Base-by-base conservation (phyloP, 805 yeast species). In the Komagataella pastoris region DNA sequence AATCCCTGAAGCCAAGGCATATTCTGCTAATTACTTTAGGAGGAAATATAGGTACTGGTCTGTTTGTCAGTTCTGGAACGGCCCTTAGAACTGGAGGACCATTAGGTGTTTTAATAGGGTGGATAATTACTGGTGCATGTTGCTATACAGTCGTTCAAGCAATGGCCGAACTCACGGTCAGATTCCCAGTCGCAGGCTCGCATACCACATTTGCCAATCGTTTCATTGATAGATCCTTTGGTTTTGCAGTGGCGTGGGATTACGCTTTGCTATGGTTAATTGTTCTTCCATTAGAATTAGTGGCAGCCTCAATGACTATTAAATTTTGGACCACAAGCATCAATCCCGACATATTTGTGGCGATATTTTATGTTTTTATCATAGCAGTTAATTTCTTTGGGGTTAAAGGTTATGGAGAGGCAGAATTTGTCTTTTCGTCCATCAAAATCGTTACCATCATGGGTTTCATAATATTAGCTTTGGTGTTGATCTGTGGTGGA, bases 11-110 rank as follows among this genome's bases (percentile, higher is more conserved):
- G 58, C 75, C 78, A 47, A 73, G 90, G 61, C 91, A 86, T 63
- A 66, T 86, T 57, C 81, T 83, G 54, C 81, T 85, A 88, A 86
- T 86, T 67, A 89, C 93, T 50, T 72, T 86, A 55, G 93, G 91
- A 57, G 90, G 91, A 47, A 76, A 85, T 54, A 85, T 87, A 57
- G 96, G 95, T 58, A 83, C 91, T 7, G 95, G 93, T 61, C 71
- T 88, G 50, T 80, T 88, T 55, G 84, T 88, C 36, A 88, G 88
- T 61, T 76, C 88, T 2, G 86, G 87, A 54, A 65, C 73, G 17
- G 76, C 86, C 2, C 66, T 85, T 50, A 57, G 73, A 17, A 69
- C 73, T 36, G 85, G 88, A 62, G 93, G 93, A 24, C 91, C 93
- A n/a, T 86, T 83, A 14, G 76, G 83, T 46, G 64, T 83, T 44